Evolutionary conservation across 2,329 filamentous ascomycete species (phyloP), one percentile per base, ranked within the genome.

Genomic region (Aspergillus sp.): DNA sequence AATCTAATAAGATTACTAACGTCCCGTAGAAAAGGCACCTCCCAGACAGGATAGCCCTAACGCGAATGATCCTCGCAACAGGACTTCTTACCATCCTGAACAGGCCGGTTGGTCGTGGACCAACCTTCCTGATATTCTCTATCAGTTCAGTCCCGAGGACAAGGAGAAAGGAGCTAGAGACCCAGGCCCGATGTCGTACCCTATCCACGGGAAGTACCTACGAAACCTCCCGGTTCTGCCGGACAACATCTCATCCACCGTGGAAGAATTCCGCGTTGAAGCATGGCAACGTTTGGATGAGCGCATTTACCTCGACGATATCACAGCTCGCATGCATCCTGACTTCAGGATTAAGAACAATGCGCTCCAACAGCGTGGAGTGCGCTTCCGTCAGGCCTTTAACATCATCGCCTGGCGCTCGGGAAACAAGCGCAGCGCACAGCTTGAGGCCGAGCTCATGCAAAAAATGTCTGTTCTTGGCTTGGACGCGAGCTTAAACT

Each of bases 241-340:
- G 2, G 65, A 70, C 46, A 62, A 67, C 5, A 70, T 73, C 19
- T 64, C 68, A 0, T 63, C 65, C 5, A 58, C 67, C n/a, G 68
- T 73, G 13, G 68, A 70, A 52, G 68, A 68, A 37, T 70, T 66
- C 41, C 59, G 70, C 3, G 69, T 69, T 33, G 71, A 73, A 41
- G 66, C 71, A 8, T 74, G 71, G 71, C 59, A 66, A 54, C 65
- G 71, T 3, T 49, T 70, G 1, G 71, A 73, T 52, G 48, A 59
- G 7, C 64, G 69, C 4, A 69, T 73, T 49, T 56, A 52, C 7
- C 59, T 70, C 7, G 46, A 59, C 5, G 71, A 73, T 47, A 71
- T 73, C 30, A 62, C 58, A 0, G 64, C 64, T 9, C 55, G 71
- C 1, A 73, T 73, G 70, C 56, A 61, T 20, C 59, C 61, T 0